Evolutionary conservation across 148 eudicot genomes (phyloP).

Genomic region (Gaultheria prostrata): DNA sequence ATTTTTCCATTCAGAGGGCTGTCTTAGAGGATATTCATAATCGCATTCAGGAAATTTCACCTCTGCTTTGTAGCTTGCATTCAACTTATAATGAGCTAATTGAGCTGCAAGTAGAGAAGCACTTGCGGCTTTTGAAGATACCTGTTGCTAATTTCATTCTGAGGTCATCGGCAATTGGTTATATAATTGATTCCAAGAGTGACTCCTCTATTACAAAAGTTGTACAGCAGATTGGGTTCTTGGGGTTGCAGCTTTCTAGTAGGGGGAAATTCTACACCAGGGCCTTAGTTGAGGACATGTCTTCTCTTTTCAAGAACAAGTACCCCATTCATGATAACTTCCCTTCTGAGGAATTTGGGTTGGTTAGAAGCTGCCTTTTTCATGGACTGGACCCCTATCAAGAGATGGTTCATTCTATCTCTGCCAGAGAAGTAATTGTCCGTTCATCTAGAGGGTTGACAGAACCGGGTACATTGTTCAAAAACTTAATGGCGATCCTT

Average conservation of each 20-base stretch:
- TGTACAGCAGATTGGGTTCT: slow-evolving; percentile 83
- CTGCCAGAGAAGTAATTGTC: slow-evolving; percentile 82
- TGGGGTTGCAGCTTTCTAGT: slow-evolving; percentile 71
- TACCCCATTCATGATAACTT: slow-evolving; percentile 50
- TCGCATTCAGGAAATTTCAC: slow-evolving; percentile 48
- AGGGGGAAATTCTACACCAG: slow-evolving; percentile 74
- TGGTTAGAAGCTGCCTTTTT: slow-evolving; percentile 64
- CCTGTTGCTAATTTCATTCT: slow-evolving; percentile 58
- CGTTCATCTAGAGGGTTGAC: slow-evolving; percentile 86
- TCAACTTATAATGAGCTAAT: slow-evolving; percentile 56
- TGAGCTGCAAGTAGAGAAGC: slow-evolving; percentile 60
- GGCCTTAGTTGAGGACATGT: slow-evolving; percentile 61
- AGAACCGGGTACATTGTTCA: slow-evolving; percentile 90
- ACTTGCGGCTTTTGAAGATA: slow-evolving; percentile 41
- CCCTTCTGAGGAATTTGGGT: slow-evolving; percentile 67
- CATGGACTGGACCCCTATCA: slow-evolving; percentile 85
- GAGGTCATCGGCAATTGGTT: slow-evolving; percentile 60
- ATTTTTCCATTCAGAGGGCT: slow-evolving; percentile 47
- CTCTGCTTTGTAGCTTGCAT: slow-evolving; percentile 49
- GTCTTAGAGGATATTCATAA: slow-evolving; percentile 37
- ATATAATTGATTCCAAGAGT: slow-evolving; percentile 73
- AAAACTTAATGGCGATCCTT: slow-evolving; percentile 93
- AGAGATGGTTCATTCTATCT: slow-evolving; percentile 82
- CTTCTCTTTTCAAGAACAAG: slow-evolving; percentile 46
- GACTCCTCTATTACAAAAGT: slow-evolving; percentile 74